A percentile compares a stretch with the other conserved stretches of the same genome.
These are phyloP conservation scores for Thermothelomyces thermophilus DNA, from an alignment of 2,329 filamentous ascomycete species.

Conservation along the genomic window DNA sequence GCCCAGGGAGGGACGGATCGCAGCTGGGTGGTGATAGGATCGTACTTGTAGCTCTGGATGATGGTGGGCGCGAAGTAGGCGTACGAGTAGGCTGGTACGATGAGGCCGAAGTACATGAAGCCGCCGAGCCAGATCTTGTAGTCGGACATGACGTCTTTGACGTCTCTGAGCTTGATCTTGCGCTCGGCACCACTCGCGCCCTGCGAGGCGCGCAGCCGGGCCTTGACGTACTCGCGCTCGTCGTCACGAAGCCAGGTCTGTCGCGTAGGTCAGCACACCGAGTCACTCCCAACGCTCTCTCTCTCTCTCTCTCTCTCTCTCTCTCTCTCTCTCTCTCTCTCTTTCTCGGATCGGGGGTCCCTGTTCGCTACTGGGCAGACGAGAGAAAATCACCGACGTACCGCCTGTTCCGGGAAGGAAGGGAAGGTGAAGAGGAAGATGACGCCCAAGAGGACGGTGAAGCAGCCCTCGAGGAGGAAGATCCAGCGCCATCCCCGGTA, in stretches of 20 bases:
- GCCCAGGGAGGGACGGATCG: constrained; percentile 54
- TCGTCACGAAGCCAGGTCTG: constrained; percentile 62
- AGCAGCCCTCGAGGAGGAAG: constrained; percentile 68
- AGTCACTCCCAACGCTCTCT: neutral
- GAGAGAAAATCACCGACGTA: no score
- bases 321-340: no score
- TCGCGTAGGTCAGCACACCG: constrained; percentile 50
- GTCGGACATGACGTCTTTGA: constrained; percentile 61
- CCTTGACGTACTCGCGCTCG: constrained; percentile 60
- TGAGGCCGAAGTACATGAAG: constrained; percentile 75
- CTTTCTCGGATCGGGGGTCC: no score
- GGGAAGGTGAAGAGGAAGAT: constrained; percentile 64
- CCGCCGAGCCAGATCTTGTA: constrained; percentile 67
- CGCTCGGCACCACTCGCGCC: constrained; percentile 60
- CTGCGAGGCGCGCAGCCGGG: constrained; percentile 58
- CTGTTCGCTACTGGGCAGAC: no score
- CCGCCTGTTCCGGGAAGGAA: constrained; percentile 44
- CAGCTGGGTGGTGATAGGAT: constrained; percentile 50
- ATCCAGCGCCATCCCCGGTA: constrained; percentile 77
- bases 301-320: no score
- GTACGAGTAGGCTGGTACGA: constrained; percentile 71
- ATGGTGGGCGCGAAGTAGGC: constrained; percentile 73
- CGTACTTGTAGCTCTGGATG: constrained; percentile 59
- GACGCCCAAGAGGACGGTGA: constrained; percentile 56
- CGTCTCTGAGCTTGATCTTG: constrained; percentile 52